Conservation (phyloP, 1,284 basidiomycete species). For the Ustilago cynodontis region DNA sequence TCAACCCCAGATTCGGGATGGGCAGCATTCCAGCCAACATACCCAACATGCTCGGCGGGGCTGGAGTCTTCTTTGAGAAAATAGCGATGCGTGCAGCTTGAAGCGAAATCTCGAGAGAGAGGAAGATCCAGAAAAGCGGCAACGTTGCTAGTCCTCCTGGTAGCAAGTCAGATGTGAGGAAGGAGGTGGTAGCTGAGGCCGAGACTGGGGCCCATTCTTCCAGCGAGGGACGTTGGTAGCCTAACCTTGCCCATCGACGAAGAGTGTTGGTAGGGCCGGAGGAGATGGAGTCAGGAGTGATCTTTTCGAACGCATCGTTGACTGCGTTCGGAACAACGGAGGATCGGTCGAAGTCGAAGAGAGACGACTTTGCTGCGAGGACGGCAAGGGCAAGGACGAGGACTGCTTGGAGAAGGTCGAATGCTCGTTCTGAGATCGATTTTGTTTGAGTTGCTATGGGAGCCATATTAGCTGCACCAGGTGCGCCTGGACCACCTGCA, state of each 20-base stretch:
- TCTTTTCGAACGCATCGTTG: constrained; percentile 19
- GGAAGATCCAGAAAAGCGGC: constrained; percentile 67
- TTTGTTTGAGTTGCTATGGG: constrained; percentile 23
- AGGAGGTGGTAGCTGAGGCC: neutral
- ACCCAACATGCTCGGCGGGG: constrained; percentile 38
- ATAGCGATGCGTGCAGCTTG: constrained; percentile 57
- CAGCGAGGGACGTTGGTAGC: constrained; percentile 39
- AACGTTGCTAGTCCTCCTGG: constrained; percentile 9
- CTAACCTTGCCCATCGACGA: constrained; percentile 59
- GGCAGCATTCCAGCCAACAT: constrained; percentile 38
- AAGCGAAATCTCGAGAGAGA: constrained; percentile 60
- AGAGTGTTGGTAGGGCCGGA: constrained; percentile 19
- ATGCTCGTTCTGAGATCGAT: constrained; percentile 30
- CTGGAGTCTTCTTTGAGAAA: constrained; percentile 38
- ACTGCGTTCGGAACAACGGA: constrained; percentile 18
- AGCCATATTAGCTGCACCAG: neutral
- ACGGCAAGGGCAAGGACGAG: constrained; percentile 41
- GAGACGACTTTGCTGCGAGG: constrained; percentile 38
- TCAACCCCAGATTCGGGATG: constrained; percentile 39
- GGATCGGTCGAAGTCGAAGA: constrained; percentile 42
- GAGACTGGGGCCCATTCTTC: constrained; percentile 29
- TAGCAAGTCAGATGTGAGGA: constrained; percentile 3
- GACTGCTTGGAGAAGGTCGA: constrained; percentile 42
- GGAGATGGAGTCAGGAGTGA: neutral
- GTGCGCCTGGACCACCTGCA: constrained; percentile 10